Base-by-base conservation (phyloP, 768 basidiomycete genomes). In the Mycena galericulata region DNA sequence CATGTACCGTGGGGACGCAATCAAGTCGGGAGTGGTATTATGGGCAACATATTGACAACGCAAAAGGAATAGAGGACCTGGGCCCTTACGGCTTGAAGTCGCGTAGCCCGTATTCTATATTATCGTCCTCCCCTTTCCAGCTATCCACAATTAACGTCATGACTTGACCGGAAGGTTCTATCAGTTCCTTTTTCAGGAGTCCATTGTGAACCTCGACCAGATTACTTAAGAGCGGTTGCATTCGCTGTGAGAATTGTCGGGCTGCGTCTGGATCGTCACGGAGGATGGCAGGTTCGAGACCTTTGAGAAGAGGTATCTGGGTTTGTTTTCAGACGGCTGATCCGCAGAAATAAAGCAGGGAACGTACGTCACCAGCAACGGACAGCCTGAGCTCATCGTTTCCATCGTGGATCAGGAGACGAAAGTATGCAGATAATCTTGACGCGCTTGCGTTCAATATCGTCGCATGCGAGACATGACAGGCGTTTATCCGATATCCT, bases 401-500 rank as follows among this genome's bases (percentile, higher is more conserved):
- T 38, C 83, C 83, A 63, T 92, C 90, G 72, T 87, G 80, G 18
- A 92, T 72, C 40, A 79, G 78, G 55, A 92, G 64, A 58, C 80
- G 85, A 59, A 92, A 76, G 54, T 84, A 76, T n/a, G 62, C 85
- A 92, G 53, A 80, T 76, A 62, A 84, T 84, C 38, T 79, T 81
- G 51, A 85, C 82, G 66, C 84, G 85, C 55, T 86, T 83, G 43
- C 85, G 80, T 38, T 87, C 83, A 72, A 83, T 81, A 72, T 90
- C 88, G 55, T 80, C 79, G 73, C 92, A 92, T 15, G 75, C 74
- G 7, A 82, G 74, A 71, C 91, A 92, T 26, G 80, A 81, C 68
- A 78, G 79, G 34, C 79, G 81, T 3, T 70, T 78, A 26, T 74
- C 72, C 0, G 84, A 82, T 26, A 90, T 78, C 36, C 91, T 92